Evolutionary conservation across 2,329 filamentous ascomycete species (phyloP).

Genomic region (Hymenotorrendiella dingleyae): DNA sequence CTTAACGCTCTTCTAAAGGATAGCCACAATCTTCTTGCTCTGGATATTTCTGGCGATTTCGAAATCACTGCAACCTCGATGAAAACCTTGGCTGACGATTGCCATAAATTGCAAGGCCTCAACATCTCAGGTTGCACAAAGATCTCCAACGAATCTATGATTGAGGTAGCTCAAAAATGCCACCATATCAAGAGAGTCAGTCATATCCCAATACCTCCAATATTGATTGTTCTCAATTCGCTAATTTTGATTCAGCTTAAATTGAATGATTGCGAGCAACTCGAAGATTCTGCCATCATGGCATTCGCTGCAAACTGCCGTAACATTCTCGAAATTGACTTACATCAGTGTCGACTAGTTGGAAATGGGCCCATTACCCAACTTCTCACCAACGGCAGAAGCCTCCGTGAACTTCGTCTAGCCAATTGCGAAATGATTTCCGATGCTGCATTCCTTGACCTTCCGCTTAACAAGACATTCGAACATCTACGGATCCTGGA

Average conservation of each 20-base stretch:
- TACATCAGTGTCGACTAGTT: slow-evolving; percentile 77
- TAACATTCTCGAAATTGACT: slow-evolving; percentile 92
- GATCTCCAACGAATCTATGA: slow-evolving; percentile 81
- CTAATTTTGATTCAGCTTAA: slow-evolving; percentile 58
- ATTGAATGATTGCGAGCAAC: slow-evolving; percentile 83
- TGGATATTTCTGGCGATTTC: slow-evolving; percentile 81
- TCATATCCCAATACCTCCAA: not conserved
- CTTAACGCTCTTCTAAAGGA: slow-evolving; percentile 72
- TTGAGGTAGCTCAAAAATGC: slow-evolving; percentile 74
- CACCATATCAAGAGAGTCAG: slow-evolving; percentile 78
- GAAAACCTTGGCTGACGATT: slow-evolving; percentile 71
- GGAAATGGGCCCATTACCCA: slow-evolving; percentile 79
- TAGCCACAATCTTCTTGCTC: slow-evolving; percentile 74
- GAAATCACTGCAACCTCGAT: slow-evolving; percentile 79
- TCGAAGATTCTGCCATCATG: slow-evolving; percentile 75
- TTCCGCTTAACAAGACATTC: slow-evolving; percentile 64
- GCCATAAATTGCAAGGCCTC: slow-evolving; percentile 78
- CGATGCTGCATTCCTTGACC: slow-evolving; percentile 77
- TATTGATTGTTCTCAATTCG: not conserved
- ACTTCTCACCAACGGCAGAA: slow-evolving; percentile 69
- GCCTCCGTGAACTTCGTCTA: slow-evolving; percentile 84
- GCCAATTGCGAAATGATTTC: slow-evolving; percentile 80
- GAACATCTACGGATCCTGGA: slow-evolving; percentile 91
- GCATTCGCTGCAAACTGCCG: slow-evolving; percentile 85
- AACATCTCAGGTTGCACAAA: slow-evolving; percentile 84